phyloP scores from a whole-genome alignment of 345 rosid species.

The Salix koriyanagi region DNA sequence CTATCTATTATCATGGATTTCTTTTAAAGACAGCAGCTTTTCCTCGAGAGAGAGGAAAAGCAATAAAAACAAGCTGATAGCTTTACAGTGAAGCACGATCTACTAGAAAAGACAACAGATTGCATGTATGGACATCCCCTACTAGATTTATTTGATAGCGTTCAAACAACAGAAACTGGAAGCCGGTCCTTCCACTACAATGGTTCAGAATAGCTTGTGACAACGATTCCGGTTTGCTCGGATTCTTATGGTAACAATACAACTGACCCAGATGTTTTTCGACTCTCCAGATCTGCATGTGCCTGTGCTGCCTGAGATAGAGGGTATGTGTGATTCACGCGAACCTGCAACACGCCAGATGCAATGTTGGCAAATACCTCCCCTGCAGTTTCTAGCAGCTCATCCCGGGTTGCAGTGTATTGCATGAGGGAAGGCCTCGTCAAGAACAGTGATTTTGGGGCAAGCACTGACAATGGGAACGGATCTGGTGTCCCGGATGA shows the following conservation, averaged over 20 bases:
- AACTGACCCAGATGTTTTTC: conserved; percentile 68
- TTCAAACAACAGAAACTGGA: neutral
- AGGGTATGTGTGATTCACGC: conserved; percentile 69
- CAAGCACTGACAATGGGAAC: conserved; percentile 66
- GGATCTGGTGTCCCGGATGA: conserved; percentile 83
- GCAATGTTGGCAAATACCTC: conserved; percentile 60
- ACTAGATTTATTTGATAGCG: too few species aligned
- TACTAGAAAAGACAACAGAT: too few species aligned
- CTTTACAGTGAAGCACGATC: too few species aligned
- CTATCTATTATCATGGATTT: too few species aligned
- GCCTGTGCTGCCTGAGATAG: conserved; percentile 70
- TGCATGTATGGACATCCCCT: too few species aligned
- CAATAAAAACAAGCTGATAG: too few species aligned
- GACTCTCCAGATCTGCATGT: conserved; percentile 67
- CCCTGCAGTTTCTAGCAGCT: conserved; percentile 66
- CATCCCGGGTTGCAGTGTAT: conserved; percentile 62
- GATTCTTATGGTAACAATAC: conserved; percentile 60
- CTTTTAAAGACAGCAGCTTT: too few species aligned
- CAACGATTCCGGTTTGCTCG: neutral
- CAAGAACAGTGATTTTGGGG: conserved; percentile 67
- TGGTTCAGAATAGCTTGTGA: too few species aligned
- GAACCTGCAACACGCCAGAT: conserved; percentile 59
- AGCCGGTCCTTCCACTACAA: too few species aligned
- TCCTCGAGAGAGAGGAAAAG: too few species aligned
- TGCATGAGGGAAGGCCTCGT: conserved; percentile 77